Percentiles rank a stretch among this genome's conserved stretches.
phyloP scores from a whole-genome alignment of 192 early-diverging fungal genomes.

The Umbelopsis isabellina region DNA sequence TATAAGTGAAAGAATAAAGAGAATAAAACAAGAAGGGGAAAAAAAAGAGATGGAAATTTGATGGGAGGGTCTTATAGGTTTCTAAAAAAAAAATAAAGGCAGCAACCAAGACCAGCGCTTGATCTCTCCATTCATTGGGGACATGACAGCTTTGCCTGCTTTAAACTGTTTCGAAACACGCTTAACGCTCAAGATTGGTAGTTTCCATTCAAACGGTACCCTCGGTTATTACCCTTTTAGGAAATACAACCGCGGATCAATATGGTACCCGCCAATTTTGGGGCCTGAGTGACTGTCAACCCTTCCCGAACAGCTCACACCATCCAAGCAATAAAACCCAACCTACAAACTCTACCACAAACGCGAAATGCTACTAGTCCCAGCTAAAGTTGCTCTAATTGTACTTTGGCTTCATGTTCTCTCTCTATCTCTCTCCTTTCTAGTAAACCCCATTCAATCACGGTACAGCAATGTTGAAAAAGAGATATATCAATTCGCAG shows the following conservation, averaged over 20 bases:
- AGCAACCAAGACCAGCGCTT: too few relatives aligned
- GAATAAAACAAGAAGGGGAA: slow-evolving; percentile 15
- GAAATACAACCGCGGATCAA: slow-evolving; percentile 19
- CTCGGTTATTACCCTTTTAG: slow-evolving; percentile 9
- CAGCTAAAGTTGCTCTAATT: too few relatives aligned
- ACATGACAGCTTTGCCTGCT: slow-evolving; percentile 7
- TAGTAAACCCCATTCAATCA: too few relatives aligned
- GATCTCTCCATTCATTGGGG: slow-evolving; percentile 19
- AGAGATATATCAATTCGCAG: not conserved
- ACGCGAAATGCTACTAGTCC: too few relatives aligned
- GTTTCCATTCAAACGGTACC: slow-evolving; percentile 10
- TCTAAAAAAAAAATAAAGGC: slow-evolving; percentile 14
- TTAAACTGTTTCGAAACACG: not conserved
- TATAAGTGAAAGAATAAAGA: slow-evolving; percentile 10
- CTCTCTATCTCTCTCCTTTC: too few relatives aligned
- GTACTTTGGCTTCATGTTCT: too few relatives aligned
- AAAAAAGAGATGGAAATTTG: not conserved
- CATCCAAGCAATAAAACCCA: not conserved
- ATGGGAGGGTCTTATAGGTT: slow-evolving; percentile 6
- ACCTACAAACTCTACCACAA: too few relatives aligned
- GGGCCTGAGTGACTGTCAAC: slow-evolving; percentile 13
- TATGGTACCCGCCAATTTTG: slow-evolving; percentile 11
- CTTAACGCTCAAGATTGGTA: not conserved
- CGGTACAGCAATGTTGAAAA: too few relatives aligned
- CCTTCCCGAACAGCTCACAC: slow-evolving; percentile 13